Evolutionary conservation across 805 yeast genomes (phyloP), one percentile per base, ranked within the genome.

Genomic region (Ogataea thermomethanolica): DNA sequence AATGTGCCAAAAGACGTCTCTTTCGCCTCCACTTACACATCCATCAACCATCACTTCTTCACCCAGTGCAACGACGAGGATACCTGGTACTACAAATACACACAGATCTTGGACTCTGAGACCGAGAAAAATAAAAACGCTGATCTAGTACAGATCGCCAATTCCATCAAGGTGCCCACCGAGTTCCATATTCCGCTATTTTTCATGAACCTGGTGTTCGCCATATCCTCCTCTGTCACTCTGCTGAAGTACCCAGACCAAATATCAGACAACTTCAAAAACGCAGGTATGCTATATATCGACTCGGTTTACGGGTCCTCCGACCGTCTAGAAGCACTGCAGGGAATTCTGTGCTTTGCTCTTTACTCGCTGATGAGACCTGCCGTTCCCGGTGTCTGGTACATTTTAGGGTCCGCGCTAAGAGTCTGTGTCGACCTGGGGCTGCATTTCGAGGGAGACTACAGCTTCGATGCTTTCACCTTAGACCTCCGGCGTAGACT

Each of bases 351-450:
- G 12, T 65, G 86, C 10, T 63, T 84, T 29, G 78, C 91, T 0
- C 56, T 81, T 4, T 89, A 84, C 56, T 78, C 95, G 1, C 70
- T 83, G 25, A 87, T 89, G 95, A 71, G 95, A 42, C 96, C 96
- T 0, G 81, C 91, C 1, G 76, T 77, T 10, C 95, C 96, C 0
- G 93, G 95, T 3, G 87, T 86, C n/a, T 89, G 97, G 97, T 86
- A 86, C 57, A 78, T 84, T 4, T 65, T 86, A 48, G 96, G 96
- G 0, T 76, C 86, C 1, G 89, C 91, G 0, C 61, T 87, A 35
- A 70, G 96, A 45, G 61, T 86, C 35, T 80, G 91, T 51, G 86
- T 88, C 22, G 96, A 89, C 60, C 61, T 89, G 44, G 96, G 95
- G 1, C 66, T 89, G 7, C 96, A 89, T 59, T 77, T 79, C 26